Conservation (phyloP, 208 protist species). For the Spongospora subterranea region DNA sequence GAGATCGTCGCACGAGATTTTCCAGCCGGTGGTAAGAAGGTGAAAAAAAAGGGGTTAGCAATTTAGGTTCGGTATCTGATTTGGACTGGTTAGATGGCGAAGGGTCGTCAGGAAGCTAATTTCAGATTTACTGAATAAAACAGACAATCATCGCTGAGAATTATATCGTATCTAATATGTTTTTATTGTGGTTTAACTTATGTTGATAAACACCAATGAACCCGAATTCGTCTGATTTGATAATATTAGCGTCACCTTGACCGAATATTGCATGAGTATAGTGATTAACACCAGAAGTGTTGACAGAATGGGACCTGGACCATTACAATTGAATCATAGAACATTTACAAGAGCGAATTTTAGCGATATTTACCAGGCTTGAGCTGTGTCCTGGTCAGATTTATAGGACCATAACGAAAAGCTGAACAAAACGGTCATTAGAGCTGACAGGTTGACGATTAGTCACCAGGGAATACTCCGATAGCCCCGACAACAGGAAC, state of each 20-base stretch:
- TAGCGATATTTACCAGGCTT: not conserved
- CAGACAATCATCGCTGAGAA: not conserved
- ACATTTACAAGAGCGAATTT: not conserved
- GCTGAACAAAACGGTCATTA: not conserved
- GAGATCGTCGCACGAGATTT: not conserved
- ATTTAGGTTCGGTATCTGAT: too few relatives aligned
- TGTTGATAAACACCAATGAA: conserved; percentile 26
- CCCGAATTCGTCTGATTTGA: conserved; percentile 42
- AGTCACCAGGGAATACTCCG: not conserved
- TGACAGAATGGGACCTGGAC: conserved; percentile 12
- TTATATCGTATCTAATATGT: not conserved
- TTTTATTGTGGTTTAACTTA: not conserved
- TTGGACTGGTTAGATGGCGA: too few relatives aligned
- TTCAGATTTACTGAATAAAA: too few relatives aligned
- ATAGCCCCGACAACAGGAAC: conserved; percentile 2
- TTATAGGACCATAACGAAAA: conserved; percentile 18
- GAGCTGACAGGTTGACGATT: not conserved
- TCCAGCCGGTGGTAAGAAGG: not conserved
- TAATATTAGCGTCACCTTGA: not conserved
- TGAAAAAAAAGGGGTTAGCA: too few relatives aligned
- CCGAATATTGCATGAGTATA: conserved; percentile 26
- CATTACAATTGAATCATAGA: not conserved
- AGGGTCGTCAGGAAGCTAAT: too few relatives aligned
- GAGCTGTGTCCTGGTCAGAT: not conserved
- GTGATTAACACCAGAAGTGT: not conserved